Base-by-base conservation (phyloP, 495 filamentous ascomycete species). In the Talaromyces trachyspermus region DNA sequence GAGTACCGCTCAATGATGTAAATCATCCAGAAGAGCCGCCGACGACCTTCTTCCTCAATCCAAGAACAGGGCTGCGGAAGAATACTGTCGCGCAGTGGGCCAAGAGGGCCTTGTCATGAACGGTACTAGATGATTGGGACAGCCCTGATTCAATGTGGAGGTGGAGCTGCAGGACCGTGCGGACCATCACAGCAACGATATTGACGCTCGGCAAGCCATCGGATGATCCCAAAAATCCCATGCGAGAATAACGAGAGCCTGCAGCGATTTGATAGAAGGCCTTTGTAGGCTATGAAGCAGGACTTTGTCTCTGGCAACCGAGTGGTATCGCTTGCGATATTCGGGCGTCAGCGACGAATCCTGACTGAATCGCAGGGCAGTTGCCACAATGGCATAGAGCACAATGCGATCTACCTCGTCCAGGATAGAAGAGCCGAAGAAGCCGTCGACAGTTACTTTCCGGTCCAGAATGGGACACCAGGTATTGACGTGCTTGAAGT, bases 391-490 rank as follows among this genome's bases (percentile, higher is more conserved):
- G 15, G 85, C 79, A 55, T 86, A 81, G 36, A 89, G 63, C 23
- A 89, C 57, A 35, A 87, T 80, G 36, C 82, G 75, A 54, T 88
- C 84, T 19, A 74, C 72, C 51, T 85, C 83, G 20, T 85, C 78
- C 10, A 83, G 66, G 15, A 74, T 67, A 2, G 79, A 75, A 2
- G 76, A 50, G 3, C 79, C 78, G 50, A 88, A 88, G 7, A 87
- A 64, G 6, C 76, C 70, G 53, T 88, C 81, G 2, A 88, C 59
- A 0, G 82, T 84, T 0, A 77, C 73, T 51, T 79, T 75, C n/a
- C 82, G 73, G 57, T 88, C 81, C 24, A 89, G 63, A 12, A 89
- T 86, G 0, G 85, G 85, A 63, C 82, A 88, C 78, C 83, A 88
- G 0, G 83, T 83, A 58, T 87, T 85, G 56, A 89, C 76, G 51